These are phyloP conservation scores for Blastomyces parvus DNA, from an alignment of 2,329 filamentous ascomycete genomes.

Conservation along the genomic window DNA sequence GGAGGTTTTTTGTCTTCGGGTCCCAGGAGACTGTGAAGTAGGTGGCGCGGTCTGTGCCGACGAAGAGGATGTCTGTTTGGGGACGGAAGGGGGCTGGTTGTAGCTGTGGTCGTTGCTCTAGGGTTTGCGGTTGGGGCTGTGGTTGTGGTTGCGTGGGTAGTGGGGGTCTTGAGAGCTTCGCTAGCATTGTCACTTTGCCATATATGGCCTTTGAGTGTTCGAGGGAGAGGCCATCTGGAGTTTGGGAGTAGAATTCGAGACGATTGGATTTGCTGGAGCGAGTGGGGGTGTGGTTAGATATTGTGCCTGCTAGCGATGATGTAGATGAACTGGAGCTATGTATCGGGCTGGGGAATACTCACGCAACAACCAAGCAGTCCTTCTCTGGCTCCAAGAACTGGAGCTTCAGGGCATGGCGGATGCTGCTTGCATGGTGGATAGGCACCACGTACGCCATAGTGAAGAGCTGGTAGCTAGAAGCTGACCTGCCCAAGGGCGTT, in stretches of 20 bases:
- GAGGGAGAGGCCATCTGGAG: slow-evolving; percentile 51
- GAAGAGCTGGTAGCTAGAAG: not conserved
- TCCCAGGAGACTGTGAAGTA: slow-evolving; percentile 92
- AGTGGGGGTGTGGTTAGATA: slow-evolving; percentile 26
- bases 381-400: slow-evolving; percentile 64
- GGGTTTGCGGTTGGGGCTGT: slow-evolving; percentile 49
- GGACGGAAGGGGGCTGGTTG: slow-evolving; percentile 52
- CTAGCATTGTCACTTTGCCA: slow-evolving; percentile 76
- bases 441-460: slow-evolving; percentile 89
- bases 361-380: slow-evolving; percentile 83
- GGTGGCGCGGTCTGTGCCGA: slow-evolving; percentile 80
- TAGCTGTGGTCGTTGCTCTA: slow-evolving; percentile 27
- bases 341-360: slow-evolving; percentile 32
- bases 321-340: not conserved
- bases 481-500: not conserved
- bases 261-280: slow-evolving; percentile 66
- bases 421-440: slow-evolving; percentile 83
- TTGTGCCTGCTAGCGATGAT: not conserved
- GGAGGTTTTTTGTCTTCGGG: slow-evolving; percentile 41
- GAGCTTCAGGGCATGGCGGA: slow-evolving; percentile 76
- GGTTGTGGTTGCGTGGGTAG: slow-evolving; percentile 44
- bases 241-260: slow-evolving; percentile 69
- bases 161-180: slow-evolving; percentile 52
- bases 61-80: slow-evolving; percentile 73
- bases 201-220: slow-evolving; percentile 64